Evolutionary conservation across 208 protist species (phyloP).

Genomic region (Entamoeba moshkovskii): DNA sequence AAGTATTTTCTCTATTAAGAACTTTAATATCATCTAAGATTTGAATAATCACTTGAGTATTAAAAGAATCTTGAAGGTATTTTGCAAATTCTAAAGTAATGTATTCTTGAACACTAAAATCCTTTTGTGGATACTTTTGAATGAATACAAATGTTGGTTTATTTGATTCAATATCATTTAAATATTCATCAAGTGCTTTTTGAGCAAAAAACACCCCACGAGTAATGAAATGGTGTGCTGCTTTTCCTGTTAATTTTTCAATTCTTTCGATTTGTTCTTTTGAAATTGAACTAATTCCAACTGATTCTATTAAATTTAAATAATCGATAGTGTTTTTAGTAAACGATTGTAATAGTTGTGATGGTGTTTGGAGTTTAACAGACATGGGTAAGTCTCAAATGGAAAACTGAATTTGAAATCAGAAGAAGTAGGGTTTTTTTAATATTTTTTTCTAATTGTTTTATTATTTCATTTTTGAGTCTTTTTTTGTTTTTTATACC

Average conservation of each 20-base stretch:
- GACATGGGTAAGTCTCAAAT: too few species aligned
- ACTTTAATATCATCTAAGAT: conserved; percentile 99
- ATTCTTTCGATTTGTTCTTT: conserved; percentile 8
- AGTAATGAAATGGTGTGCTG: conserved; percentile 2
- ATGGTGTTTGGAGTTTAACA: too few species aligned
- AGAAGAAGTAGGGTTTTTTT: too few species aligned
- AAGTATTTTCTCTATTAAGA: conserved; percentile 76
- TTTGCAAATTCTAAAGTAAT: conserved; percentile 93
- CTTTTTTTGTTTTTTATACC: too few species aligned
- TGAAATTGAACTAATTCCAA: background rate
- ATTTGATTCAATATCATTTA: conserved; percentile 63
- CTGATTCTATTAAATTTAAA: background rate
- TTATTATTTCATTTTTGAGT: too few species aligned
- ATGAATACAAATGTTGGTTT: conserved; percentile 93
- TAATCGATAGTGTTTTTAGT: background rate
- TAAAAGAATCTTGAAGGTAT: conserved; percentile 84
- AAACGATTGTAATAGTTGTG: background rate
- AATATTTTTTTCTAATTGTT: too few species aligned
- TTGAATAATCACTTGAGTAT: conserved; percentile 90
- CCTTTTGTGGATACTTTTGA: conserved; percentile 78
- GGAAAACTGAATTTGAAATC: too few species aligned
- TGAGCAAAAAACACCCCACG: conserved; percentile 17
- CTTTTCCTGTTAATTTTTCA: background rate
- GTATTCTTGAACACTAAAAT: conserved; percentile 92
- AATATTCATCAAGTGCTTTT: conserved; percentile 68